Percentiles rank a stretch among this genome's conserved stretches.
These are phyloP conservation scores for Gentiana straminea DNA, from an alignment of 257 asterid genomes.

Conservation along the genomic window DNA sequence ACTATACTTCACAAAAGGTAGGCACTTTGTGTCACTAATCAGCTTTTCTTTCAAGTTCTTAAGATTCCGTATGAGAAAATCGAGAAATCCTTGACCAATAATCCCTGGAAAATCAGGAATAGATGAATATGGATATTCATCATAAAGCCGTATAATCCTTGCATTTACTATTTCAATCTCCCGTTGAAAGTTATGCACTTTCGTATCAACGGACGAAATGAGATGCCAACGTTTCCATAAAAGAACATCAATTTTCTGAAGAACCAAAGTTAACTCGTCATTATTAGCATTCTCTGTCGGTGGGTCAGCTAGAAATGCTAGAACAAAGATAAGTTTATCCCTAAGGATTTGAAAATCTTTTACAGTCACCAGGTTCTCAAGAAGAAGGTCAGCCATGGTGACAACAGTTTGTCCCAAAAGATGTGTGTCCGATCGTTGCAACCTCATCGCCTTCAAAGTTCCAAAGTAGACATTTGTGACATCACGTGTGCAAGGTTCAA, in stretches of 20 bases:
- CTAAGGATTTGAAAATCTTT: not conserved
- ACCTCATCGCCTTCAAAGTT: not conserved
- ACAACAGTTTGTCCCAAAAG: not conserved
- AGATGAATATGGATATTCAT: not conserved
- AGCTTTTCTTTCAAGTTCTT: not conserved
- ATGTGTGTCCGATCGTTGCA: not conserved
- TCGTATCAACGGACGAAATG: too few species aligned
- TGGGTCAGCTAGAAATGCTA: not conserved
- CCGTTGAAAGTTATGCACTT: too few species aligned
- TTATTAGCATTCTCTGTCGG: not conserved
- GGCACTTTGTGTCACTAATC: not conserved
- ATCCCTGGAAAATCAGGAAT: not conserved
- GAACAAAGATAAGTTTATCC: not conserved
- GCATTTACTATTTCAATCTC: not conserved
- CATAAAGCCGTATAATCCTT: not conserved
- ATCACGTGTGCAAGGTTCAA: not conserved
- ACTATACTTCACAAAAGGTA: not conserved
- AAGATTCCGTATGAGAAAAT: not conserved
- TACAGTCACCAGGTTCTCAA: not conserved
- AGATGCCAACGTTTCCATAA: too few species aligned
- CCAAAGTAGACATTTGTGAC: not conserved
- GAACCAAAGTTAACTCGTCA: too few species aligned
- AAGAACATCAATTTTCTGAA: too few species aligned
- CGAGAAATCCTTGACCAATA: not conserved
- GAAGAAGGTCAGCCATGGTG: not conserved